phyloP scores from a whole-genome alignment of 495 filamentous ascomycete genomes.

The Saxophila tyrrhenica region DNA sequence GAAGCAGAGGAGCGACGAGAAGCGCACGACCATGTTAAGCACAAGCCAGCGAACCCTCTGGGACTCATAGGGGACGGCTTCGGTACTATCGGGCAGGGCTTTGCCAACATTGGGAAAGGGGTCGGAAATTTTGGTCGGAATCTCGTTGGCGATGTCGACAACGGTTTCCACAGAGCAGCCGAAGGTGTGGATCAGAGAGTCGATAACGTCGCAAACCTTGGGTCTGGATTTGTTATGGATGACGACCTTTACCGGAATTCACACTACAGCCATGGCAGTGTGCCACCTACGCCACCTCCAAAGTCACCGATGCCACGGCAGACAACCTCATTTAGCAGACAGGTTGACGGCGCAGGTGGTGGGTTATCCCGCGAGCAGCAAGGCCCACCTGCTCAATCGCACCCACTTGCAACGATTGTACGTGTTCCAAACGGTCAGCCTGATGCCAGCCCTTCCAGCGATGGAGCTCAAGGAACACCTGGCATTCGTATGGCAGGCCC shows the following conservation, averaged over 20 bases:
- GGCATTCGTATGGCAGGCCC: slow-evolving; percentile 1
- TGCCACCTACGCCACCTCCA: slow-evolving; percentile 4
- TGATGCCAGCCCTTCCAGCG: slow-evolving; percentile 3
- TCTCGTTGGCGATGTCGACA: slow-evolving; percentile 39
- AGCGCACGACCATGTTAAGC: slow-evolving; percentile 25
- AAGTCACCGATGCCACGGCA: slow-evolving; percentile 1
- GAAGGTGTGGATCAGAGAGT: slow-evolving; percentile 9
- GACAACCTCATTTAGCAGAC: not conserved
- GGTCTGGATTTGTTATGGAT: slow-evolving; percentile 12
- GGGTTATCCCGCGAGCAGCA: not conserved
- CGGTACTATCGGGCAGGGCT: slow-evolving; percentile 26
- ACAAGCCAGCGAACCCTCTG: slow-evolving; percentile 22
- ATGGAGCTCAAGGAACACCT: not conserved
- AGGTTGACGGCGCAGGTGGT: not conserved
- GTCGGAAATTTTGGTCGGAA: slow-evolving; percentile 48
- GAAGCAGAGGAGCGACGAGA: slow-evolving; percentile 23
- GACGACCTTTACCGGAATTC: slow-evolving; percentile 15
- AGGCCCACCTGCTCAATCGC: not conserved
- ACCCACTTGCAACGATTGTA: slow-evolving; percentile 6
- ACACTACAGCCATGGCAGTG: not conserved
- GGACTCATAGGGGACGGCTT: slow-evolving; percentile 36
- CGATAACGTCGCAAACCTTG: slow-evolving; percentile 1
- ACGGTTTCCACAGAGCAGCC: slow-evolving; percentile 34
- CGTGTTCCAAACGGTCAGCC: not conserved
- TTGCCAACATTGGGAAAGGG: slow-evolving; percentile 48